Evolutionary conservation across 768 basidiomycete species (phyloP).

Genomic region (Leccinum pellstonianum): DNA sequence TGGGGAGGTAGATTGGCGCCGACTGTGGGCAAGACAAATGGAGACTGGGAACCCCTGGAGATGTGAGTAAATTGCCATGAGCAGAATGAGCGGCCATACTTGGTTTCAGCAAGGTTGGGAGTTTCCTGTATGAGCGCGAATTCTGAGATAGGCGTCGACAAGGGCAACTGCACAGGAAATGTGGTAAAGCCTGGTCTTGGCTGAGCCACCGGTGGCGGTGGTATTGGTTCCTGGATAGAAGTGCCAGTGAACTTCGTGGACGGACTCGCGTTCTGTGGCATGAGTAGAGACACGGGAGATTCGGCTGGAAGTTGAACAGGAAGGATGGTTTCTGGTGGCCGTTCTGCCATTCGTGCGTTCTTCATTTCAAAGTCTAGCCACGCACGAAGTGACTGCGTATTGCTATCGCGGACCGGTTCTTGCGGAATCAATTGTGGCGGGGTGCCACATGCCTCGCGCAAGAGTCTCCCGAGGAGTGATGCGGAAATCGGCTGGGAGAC

Average conservation of each 20-base stretch:
- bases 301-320: not conserved
- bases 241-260: not conserved
- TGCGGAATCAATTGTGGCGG: not conserved
- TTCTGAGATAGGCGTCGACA: not conserved
- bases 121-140: not conserved
- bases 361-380: slow-evolving; percentile 1
- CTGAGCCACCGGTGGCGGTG: not conserved
- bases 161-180: not conserved
- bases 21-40: not conserved
- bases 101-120: not conserved
- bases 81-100: not conserved
- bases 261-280: not conserved
- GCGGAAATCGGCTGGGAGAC: not conserved
- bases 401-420: not conserved
- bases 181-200: not conserved
- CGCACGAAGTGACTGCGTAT: not conserved
- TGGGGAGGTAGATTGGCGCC: not conserved
- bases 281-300: not conserved
- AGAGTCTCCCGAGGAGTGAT: not conserved
- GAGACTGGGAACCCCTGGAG: not conserved
- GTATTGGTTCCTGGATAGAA: not conserved
- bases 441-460: slow-evolving; percentile 5
- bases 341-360: not conserved
- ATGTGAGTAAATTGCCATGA: not conserved
- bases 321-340: not conserved